phyloP scores from a whole-genome alignment of 129 eudicot species.

The Ambrosia artemisiifolia region DNA sequence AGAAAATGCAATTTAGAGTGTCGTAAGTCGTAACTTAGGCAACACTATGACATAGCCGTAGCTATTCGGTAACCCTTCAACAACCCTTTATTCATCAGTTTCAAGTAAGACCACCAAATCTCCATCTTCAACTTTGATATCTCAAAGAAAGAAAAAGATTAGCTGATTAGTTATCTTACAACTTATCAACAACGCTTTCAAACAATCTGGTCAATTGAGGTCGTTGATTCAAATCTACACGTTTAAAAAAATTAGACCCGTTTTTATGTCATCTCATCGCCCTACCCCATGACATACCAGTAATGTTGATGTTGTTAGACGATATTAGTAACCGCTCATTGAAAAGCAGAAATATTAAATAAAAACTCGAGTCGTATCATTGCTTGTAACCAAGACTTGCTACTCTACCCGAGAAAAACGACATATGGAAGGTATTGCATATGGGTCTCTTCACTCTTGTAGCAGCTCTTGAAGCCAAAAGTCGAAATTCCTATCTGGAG shows the following conservation, averaged over 20 bases:
- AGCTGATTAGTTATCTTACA: too few species aligned
- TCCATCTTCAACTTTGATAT: background rate
- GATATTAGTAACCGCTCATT: constrained; percentile 14
- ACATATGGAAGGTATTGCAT: too few species aligned
- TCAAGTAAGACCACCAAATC: background rate
- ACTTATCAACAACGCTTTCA: constrained; percentile 34
- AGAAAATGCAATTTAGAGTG: too few species aligned
- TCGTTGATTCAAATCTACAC: constrained; percentile 8
- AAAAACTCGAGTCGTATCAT: constrained; percentile 31
- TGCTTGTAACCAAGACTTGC: constrained; percentile 39
- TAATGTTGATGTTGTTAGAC: constrained; percentile 33
- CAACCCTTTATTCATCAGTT: too few species aligned
- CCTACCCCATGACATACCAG: constrained; percentile 36
- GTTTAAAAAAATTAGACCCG: constrained; percentile 24
- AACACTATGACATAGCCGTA: too few species aligned
- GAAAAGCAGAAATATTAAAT: constrained; percentile 24
- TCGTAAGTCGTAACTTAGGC: too few species aligned
- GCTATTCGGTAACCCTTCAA: too few species aligned
- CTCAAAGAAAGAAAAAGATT: constrained; percentile 13
- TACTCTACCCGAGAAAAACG: constrained; percentile 37
- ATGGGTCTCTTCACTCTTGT: too few species aligned
- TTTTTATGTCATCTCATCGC: constrained; percentile 28
- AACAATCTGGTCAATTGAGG: constrained; percentile 18
- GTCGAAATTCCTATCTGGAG: too few species aligned
- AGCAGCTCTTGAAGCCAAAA: too few species aligned